Conservation (phyloP, 768 basidiomycete genomes). For the Trametopsis cervina region DNA sequence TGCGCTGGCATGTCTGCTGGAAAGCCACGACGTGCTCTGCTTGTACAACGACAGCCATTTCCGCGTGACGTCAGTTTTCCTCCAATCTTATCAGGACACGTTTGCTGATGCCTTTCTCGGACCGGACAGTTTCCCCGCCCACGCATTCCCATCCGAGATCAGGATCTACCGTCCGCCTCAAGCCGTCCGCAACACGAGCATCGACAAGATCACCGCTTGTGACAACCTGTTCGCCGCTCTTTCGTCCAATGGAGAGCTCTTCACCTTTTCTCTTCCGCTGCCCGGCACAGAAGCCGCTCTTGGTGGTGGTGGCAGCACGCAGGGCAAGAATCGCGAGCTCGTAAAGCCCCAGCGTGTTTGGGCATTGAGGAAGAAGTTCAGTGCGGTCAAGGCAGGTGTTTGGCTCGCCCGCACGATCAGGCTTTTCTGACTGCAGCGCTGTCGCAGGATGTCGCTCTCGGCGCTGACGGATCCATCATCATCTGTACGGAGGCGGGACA, state of each 20-base stretch:
- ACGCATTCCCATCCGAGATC: constrained; percentile 71
- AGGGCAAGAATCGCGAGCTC: constrained; percentile 26
- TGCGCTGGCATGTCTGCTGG: constrained; percentile 75
- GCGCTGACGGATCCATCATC: constrained; percentile 81
- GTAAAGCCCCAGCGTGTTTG: constrained; percentile 87
- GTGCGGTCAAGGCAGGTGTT: constrained; percentile 60
- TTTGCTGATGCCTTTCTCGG: neutral
- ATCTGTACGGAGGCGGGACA: constrained; percentile 94
- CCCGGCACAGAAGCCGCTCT: constrained; percentile 24
- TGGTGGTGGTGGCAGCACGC: too few species aligned
- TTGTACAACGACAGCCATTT: constrained; percentile 71
- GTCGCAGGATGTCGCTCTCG: constrained; percentile 77
- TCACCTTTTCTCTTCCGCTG: constrained; percentile 57
- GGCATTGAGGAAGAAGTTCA: constrained; percentile 83
- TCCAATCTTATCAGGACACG: neutral
- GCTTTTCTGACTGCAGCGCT: neutral
- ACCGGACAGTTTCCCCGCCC: constrained; percentile 60
- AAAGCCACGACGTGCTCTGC: constrained; percentile 76
- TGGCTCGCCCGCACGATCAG: neutral
- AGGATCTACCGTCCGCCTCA: constrained; percentile 79
- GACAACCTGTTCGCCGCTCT: constrained; percentile 81
- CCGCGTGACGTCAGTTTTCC: constrained; percentile 56
- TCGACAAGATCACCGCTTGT: constrained; percentile 72
- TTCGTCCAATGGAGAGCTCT: constrained; percentile 85
- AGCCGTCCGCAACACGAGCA: constrained; percentile 58